Percentiles rank a stretch among this genome's conserved stretches.
These are phyloP conservation scores for Basidiobolus meristosporus DNA, from an alignment of 371 early-diverging fungal species.

Conservation along the genomic window DNA sequence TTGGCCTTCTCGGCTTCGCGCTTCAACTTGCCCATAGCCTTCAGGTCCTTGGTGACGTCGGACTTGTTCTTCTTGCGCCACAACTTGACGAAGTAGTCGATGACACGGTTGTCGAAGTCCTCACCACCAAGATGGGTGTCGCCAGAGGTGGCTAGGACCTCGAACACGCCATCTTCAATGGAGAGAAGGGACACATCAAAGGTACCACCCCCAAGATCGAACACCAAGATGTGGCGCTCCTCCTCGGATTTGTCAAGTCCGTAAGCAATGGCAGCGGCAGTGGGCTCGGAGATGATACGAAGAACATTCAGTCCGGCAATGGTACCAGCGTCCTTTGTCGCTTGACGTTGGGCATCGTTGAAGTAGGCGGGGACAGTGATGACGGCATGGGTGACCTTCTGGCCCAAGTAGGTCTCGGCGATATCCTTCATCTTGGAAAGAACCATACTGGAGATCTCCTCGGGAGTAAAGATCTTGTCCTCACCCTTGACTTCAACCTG, in stretches of 20 bases:
- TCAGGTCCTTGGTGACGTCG: constrained; percentile 48
- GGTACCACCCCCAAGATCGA: too few species aligned
- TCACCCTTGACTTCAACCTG: constrained; percentile 68
- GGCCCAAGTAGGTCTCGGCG: constrained; percentile 92
- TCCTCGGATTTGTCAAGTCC: constrained; percentile 61
- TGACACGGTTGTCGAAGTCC: constrained; percentile 70
- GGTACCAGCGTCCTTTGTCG: constrained; percentile 63
- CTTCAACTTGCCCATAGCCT: constrained; percentile 70
- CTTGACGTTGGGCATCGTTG: constrained; percentile 63
- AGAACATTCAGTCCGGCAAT: constrained; percentile 60
- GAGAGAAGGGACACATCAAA: constrained; percentile 83
- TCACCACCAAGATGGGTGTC: constrained; percentile 83
- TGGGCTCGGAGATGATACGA: constrained; percentile 86
- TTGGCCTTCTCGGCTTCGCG: constrained; percentile 81
- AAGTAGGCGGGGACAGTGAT: constrained; percentile 97
- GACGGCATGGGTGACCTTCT: too few species aligned
- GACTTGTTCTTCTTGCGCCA: constrained; percentile 53
- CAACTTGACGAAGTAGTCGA: constrained; percentile 53
- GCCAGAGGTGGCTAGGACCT: constrained; percentile 73
- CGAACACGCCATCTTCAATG: constrained; percentile 75
- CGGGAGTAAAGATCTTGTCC: constrained; percentile 86
- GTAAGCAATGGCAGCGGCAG: constrained; percentile 90
- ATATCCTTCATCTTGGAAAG: constrained; percentile 93
- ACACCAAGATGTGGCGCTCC: constrained; percentile 75
- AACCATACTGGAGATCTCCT: constrained; percentile 88